These are phyloP conservation scores for Fusarium coicis DNA, from an alignment of 2,329 filamentous ascomycete species.

Conservation along the genomic window DNA sequence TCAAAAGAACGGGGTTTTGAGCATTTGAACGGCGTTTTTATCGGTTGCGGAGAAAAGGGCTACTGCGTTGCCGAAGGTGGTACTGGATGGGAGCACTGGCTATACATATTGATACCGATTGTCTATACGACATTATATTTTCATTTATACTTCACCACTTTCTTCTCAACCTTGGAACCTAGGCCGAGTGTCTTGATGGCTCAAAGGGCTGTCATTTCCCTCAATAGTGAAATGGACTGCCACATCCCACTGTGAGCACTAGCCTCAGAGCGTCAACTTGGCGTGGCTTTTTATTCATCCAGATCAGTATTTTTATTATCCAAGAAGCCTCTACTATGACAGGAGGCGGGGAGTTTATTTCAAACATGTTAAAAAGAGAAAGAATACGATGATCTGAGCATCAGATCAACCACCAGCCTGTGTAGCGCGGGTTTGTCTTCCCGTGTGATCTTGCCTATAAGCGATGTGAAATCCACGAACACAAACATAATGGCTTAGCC, in stretches of 20 bases:
- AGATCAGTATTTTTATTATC: not conserved
- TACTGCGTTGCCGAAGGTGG: conserved; percentile 28
- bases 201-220: not conserved
- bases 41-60: conserved; percentile 36
- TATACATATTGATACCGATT: conserved; percentile 41
- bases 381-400: conserved; percentile 18
- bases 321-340: conserved; percentile 8
- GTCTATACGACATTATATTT: conserved; percentile 33
- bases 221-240: conserved; percentile 1
- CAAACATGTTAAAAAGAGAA: conserved; percentile 17
- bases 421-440: not conserved
- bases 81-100: conserved; percentile 35
- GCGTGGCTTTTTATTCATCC: conserved; percentile 13
- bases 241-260: conserved; percentile 15
- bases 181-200: not conserved
- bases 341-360: conserved; percentile 1
- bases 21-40: conserved; percentile 48
- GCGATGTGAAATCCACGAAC: not conserved
- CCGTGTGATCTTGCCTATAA: not conserved
- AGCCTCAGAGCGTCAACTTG: conserved; percentile 29
- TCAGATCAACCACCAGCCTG: not conserved
- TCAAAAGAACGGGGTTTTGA: conserved; percentile 43
- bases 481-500: not conserved
- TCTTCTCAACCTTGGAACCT: not conserved
- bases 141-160: not conserved